A percentile compares a stretch with the other conserved stretches of the same genome.
Evolutionary conservation across 495 filamentous ascomycete species (phyloP).

Genomic region (Hypomontagnella submonticulosa): DNA sequence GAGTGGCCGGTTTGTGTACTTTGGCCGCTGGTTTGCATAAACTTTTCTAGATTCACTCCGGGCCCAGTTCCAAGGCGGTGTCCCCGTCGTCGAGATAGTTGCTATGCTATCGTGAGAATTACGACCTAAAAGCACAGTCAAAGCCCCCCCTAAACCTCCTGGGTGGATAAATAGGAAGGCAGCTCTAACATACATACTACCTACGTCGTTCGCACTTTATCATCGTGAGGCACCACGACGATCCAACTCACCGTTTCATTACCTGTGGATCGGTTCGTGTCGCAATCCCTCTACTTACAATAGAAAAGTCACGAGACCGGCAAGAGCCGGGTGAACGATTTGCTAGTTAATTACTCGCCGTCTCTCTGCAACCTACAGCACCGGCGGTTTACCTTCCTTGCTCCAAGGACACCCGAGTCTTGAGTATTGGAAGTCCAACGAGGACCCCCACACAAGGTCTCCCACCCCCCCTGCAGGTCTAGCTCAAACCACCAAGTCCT

Average conservation of each 20-base stretch:
- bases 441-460: conserved; percentile 37
- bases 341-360: conserved; percentile 13
- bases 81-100: conserved; percentile 22
- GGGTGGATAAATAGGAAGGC: conserved; percentile 25
- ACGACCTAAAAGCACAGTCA: conserved; percentile 30
- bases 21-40: conserved; percentile 22
- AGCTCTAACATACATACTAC: conserved; percentile 32
- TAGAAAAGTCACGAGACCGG: conserved; percentile 40
- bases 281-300: conserved; percentile 37
- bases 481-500: conserved; percentile 35
- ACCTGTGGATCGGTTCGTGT: conserved; percentile 41
- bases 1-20: conserved; percentile 21
- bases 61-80: conserved; percentile 24
- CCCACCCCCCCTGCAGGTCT: conserved; percentile 33
- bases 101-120: conserved; percentile 30
- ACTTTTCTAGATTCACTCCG: conserved; percentile 4
- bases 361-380: conserved; percentile 18
- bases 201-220: conserved; percentile 30
- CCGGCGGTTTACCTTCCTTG: conserved; percentile 29
- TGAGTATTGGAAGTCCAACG: conserved; percentile 26
- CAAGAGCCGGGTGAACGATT: conserved; percentile 26
- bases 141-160: conserved; percentile 13
- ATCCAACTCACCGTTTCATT: conserved; percentile 43
- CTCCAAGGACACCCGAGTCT: conserved; percentile 17
- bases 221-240: conserved; percentile 39